Base-by-base conservation (phyloP, 2,329 filamentous ascomycete species). In the Monascus ruber region DNA sequence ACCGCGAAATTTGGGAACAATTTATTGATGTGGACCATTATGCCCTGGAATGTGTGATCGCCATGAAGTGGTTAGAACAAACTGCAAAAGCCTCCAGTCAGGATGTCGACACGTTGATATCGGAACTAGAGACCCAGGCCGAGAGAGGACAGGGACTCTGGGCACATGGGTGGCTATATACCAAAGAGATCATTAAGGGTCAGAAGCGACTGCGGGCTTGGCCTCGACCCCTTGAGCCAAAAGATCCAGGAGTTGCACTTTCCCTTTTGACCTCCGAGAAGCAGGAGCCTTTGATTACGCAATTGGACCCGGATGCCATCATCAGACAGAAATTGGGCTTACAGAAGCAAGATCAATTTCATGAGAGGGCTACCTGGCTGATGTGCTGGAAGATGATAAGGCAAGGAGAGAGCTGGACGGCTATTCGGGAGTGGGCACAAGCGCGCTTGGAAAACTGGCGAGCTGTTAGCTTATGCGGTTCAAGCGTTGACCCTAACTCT, bases 371-470 rank as follows among this genome's bases (percentile, higher is more conserved):
- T 2, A 84, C 94, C 35, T 96, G 91, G 88, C 73, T 88, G 44
- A 83, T 85, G n/a, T 91, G 85, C 63, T 96, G 87, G 68, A 86
- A 94, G 59, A 84, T 94, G 70, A 70, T 98, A 38, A 79, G 89
- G 36, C 79, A 87, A 34, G 91, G 91, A n/a, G 80, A 78, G 48
- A 77, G 72, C 44, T 77, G 83, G 64, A 64, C 74, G 6, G 76
- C 83, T 31, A 83, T 96, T 46, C 76, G 79, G 39, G 83, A 88
- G 36, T 95, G 87, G 85, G 94, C 87, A 53, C 70, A 81, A 35
- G 83, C 89, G 51, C 76, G 84, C 42, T 85, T 85, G 6, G 88
- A 96, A 64, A 76, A 81, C 44, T 98, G 89, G 89, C 79, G 89
- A 45, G 86, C 86, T 33, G 74, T 89, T 29, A 84, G 83, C 43